These are phyloP conservation scores for Scorias spongiosa DNA, from an alignment of 2,329 filamentous ascomycete genomes.

Conservation along the genomic window DNA sequence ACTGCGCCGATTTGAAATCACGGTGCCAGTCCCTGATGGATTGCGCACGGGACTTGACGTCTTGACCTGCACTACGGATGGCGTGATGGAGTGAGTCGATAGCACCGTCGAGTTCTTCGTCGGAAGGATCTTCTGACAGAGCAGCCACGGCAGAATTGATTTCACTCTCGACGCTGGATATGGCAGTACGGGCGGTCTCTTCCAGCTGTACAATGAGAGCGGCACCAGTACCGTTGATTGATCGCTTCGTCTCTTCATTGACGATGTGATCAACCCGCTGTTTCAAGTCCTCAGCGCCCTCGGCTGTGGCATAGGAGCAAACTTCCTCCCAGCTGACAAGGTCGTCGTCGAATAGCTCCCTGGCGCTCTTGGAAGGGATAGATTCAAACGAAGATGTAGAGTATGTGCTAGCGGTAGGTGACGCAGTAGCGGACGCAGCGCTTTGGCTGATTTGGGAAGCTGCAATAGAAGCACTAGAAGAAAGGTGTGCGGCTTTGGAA, in stretches of 20 bases:
- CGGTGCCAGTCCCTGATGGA: conserved; percentile 63
- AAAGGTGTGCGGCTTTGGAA: conserved; percentile 12
- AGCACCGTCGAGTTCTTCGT: conserved; percentile 36
- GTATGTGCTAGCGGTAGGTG: conserved; percentile 10
- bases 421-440: conserved; percentile 12
- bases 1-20: conserved; percentile 53
- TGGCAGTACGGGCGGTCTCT: conserved; percentile 46
- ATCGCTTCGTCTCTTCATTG: conserved; percentile 48
- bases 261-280: conserved; percentile 56
- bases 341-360: conserved; percentile 57
- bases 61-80: conserved; percentile 53
- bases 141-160: conserved; percentile 42
- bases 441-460: conserved; percentile 15
- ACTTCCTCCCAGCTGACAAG: conserved; percentile 76
- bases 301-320: conserved; percentile 71
- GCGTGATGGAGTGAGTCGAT: conserved; percentile 37
- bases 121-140: conserved; percentile 43
- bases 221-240: conserved; percentile 51
- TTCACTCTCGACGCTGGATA: conserved; percentile 49
- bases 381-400: conserved; percentile 28
- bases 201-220: conserved; percentile 55
- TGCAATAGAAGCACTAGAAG: conserved; percentile 11
- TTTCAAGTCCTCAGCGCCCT: conserved; percentile 57
- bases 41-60: conserved; percentile 64
- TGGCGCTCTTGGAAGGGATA: conserved; percentile 26